Conservation (phyloP, 2,329 filamentous ascomycete species). For the Colletotrichum camelliae region DNA sequence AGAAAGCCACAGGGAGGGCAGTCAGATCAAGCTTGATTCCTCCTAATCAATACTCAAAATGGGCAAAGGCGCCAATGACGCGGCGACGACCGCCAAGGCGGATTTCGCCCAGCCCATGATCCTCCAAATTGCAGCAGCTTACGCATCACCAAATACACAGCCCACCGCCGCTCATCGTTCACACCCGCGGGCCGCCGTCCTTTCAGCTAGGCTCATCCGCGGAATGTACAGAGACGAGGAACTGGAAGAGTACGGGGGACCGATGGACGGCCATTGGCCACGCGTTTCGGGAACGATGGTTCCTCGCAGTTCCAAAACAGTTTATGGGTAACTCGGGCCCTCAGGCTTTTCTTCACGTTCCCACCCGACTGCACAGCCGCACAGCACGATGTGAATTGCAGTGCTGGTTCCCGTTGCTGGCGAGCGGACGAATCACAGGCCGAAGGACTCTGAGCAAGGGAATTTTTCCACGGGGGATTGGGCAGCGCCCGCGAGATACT, state of each 20-base stretch:
- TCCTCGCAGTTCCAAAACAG: neutral
- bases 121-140: neutral
- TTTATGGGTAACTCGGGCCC: conserved; percentile 1
- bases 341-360: neutral
- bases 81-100: neutral
- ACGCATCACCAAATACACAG: neutral
- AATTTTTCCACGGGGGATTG: neutral
- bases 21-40: neutral
- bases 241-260: neutral
- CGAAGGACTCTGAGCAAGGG: neutral
- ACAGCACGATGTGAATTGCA: neutral
- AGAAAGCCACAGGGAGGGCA: neutral
- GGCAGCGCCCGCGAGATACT: neutral
- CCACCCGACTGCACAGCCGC: conserved; percentile 14
- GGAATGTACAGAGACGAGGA: neutral
- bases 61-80: neutral
- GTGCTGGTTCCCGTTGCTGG: neutral
- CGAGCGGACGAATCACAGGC: conserved; percentile 2
- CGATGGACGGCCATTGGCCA: neutral
- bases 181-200: neutral
- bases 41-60: neutral
- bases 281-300: conserved; percentile 7
- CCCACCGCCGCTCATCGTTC: neutral
- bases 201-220: neutral
- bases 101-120: neutral